phyloP scores from a whole-genome alignment of 208 protist species.

The Leishmania tarentolae region DNA sequence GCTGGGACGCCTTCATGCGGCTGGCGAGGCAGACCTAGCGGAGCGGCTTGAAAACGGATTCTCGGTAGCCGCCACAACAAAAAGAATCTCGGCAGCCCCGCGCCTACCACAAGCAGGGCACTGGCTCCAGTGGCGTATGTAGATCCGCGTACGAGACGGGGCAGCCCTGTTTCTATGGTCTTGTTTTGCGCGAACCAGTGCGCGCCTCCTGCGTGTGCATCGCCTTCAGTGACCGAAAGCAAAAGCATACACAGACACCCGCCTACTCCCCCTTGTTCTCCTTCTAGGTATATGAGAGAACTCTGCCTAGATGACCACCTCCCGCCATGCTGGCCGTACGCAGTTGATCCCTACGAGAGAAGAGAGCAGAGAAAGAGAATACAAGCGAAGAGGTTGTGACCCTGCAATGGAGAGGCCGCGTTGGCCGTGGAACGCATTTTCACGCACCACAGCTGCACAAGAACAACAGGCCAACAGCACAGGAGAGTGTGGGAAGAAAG shows the following conservation, averaged over 20 bases:
- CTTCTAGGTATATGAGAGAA: conserved; percentile 56
- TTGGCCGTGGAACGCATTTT: neutral
- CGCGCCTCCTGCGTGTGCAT: conserved; percentile 43
- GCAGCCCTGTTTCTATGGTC: conserved; percentile 20
- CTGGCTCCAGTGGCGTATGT: conserved; percentile 21
- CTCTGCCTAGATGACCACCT: conserved; percentile 2
- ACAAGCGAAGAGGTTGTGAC: neutral
- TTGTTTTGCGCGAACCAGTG: conserved; percentile 31
- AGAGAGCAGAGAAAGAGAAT: neutral
- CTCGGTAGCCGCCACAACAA: conserved; percentile 64
- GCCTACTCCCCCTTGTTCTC: conserved; percentile 35
- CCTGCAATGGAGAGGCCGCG: neutral
- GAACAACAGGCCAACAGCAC: neutral
- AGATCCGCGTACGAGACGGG: conserved; percentile 36
- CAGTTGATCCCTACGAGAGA: no score
- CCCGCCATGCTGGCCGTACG: neutral
- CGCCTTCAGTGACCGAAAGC: conserved; percentile 66
- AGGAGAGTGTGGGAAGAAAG: neutral
- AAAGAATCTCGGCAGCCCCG: conserved; percentile 56
- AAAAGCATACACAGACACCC: conserved; percentile 57
- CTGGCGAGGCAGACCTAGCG: conserved; percentile 55
- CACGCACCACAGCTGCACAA: neutral
- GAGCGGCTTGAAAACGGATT: conserved; percentile 39
- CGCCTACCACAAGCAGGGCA: conserved; percentile 40
- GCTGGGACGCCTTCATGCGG: conserved; percentile 42